phyloP scores from a whole-genome alignment of 441 rosid genomes.

The Hura crepitans region DNA sequence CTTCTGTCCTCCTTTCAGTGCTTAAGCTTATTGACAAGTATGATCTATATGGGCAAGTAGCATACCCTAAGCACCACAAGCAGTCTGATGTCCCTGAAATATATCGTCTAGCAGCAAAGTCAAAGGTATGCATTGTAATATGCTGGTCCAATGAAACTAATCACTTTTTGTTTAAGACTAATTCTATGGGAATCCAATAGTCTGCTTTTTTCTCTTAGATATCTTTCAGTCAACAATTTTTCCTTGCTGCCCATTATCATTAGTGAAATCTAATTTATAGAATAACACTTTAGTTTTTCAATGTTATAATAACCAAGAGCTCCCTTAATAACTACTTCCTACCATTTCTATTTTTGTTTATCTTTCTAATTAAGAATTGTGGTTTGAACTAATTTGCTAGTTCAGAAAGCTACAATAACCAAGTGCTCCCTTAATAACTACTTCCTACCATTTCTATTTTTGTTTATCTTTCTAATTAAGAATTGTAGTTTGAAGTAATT shows the following conservation, averaged over 20 bases:
- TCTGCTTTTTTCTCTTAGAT: neutral
- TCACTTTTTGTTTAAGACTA: neutral
- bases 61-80: constrained; percentile 95
- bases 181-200: neutral
- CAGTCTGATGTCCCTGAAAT: constrained; percentile 92
- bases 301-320: neutral
- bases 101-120: constrained; percentile 86
- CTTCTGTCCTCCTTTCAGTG: constrained; percentile 73
- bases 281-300: neutral
- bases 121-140: constrained; percentile 51
- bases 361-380: neutral
- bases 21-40: constrained; percentile 85
- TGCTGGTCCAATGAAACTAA: neutral
- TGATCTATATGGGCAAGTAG: constrained; percentile 94
- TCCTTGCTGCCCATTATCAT: neutral
- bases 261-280: neutral
- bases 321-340: neutral
- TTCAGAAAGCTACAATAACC: neutral
- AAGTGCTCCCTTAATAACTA: neutral
- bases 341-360: neutral
- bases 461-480: neutral
- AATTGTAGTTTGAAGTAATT: neutral
- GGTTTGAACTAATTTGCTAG: neutral
- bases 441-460: neutral
- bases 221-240: neutral